Evolutionary conservation across 768 basidiomycete species (phyloP), one percentile per base, ranked within the genome.

Genomic region (Phaeotremella skinneri): DNA sequence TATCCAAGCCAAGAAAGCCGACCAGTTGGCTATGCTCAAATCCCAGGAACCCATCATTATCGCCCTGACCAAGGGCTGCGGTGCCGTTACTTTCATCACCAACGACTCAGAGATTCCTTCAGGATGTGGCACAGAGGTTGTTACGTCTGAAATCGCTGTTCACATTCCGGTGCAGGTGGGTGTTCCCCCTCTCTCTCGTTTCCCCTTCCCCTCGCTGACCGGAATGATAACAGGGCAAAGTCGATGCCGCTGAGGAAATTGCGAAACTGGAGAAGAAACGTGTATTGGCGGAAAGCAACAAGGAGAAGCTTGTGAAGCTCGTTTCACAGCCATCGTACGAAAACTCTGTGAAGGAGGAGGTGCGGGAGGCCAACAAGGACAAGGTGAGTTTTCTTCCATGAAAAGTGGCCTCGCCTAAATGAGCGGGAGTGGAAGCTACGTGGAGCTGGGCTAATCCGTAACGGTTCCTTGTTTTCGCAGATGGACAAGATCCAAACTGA

Each of bases 211-310:
- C 9, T 39, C 16, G 29, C 31, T 53, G 9, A 11, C 32, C 53
- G 53, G 23, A 42, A 27, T 37, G 20, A 49, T 3, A 0, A 50
- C 66, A 96, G 91, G 91, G 93, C 25, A 85, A 93, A 41, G 86
- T 99, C 17, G 88, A 98, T 78, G 79, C 94, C 4, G 86, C 90
- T 47, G 84, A 83, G 1, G 94, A 98, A 78, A 88, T 96, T 45
- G 80, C 83, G 39, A 97, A 93, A 77, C 86, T 87, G 61, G 85
- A 90, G 72, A 97, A 96, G 84, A 96, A 93, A 78, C 82, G 89
- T 2, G 84, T 87, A 37, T 79, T 91, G 9, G 85, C 84, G 1
- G 80, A 81, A 52, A 62, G 88, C 51, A 87, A 84, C 64, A 79
- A 88, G 42, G 84, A 86, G 54, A 97, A 96, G 80, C 79, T 94